Evolutionary conservation across 345 rosid genomes (phyloP).

Genomic region (Cardamine resedifolia): DNA sequence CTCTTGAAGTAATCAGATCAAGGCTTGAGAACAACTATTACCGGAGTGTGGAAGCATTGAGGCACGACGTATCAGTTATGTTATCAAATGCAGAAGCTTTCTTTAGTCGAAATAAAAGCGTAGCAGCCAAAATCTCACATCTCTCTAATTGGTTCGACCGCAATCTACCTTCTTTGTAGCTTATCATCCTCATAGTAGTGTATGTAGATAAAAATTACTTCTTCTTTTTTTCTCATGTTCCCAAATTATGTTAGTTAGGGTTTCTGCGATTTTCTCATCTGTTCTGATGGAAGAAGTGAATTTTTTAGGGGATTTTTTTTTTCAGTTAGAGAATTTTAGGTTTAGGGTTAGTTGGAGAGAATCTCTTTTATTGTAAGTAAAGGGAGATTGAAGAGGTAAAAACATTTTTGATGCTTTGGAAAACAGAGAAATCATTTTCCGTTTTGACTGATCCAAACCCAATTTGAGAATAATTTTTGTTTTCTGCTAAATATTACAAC

Average conservation of each 20-base stretch:
- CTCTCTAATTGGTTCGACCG: slow-evolving; percentile 58
- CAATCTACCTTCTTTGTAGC: slow-evolving; percentile 52
- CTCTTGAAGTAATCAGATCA: slow-evolving; percentile 62
- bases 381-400: slow-evolving; percentile 10
- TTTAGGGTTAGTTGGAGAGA: slow-evolving; percentile 19
- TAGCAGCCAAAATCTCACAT: slow-evolving; percentile 51
- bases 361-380: slow-evolving; percentile 23
- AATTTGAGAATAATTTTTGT: neutral
- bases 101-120: slow-evolving; percentile 57
- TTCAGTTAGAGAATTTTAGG: neutral
- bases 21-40: slow-evolving; percentile 87
- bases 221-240: neutral
- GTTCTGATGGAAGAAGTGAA: slow-evolving; percentile 13
- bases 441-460: neutral
- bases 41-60: slow-evolving; percentile 69
- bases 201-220: slow-evolving; percentile 45
- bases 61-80: slow-evolving; percentile 74
- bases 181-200: neutral
- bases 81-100: slow-evolving; percentile 64
- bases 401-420: neutral
- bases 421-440: neutral
- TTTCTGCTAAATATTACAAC: neutral
- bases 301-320: neutral
- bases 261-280: neutral
- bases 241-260: slow-evolving; percentile 25